A percentile compares a stretch with the other conserved stretches of the same genome.
phyloP scores from a whole-genome alignment of 768 basidiomycete species.

The Termitomyces sp. region DNA sequence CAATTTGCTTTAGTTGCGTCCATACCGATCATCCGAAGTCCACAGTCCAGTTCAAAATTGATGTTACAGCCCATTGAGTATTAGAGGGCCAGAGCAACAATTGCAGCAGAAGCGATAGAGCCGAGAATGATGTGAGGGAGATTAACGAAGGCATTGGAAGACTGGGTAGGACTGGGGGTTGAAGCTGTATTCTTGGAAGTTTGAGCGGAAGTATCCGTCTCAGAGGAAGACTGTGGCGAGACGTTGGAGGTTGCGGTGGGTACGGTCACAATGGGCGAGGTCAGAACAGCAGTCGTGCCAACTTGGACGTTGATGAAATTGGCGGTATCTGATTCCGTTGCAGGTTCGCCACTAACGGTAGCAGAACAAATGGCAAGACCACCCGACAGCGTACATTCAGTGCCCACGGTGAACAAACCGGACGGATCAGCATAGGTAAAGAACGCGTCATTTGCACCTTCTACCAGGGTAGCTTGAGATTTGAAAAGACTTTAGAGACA shows the following conservation, averaged over 20 bases:
- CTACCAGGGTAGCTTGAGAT: slow-evolving; percentile 21
- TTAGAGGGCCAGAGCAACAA: not conserved
- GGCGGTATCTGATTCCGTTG: slow-evolving; percentile 15
- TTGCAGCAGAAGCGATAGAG: slow-evolving; percentile 3
- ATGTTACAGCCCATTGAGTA: not conserved
- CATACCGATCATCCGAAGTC: not conserved
- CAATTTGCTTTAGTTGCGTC: not conserved
- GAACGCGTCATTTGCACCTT: slow-evolving; percentile 18
- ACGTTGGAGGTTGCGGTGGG: not conserved
- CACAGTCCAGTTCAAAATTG: not conserved
- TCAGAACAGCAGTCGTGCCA: slow-evolving; percentile 12
- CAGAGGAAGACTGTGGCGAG: slow-evolving; percentile 7
- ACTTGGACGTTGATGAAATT: slow-evolving; percentile 12
- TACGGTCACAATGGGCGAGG: not conserved
- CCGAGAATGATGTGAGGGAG: slow-evolving; percentile 9
- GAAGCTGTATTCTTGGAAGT: slow-evolving; percentile 14
- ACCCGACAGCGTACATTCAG: slow-evolving; percentile 14
- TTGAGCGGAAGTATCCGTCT: slow-evolving; percentile 3
- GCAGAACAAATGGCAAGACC: slow-evolving; percentile 19
- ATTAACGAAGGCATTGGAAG: slow-evolving; percentile 1
- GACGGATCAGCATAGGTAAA: slow-evolving; percentile 15
- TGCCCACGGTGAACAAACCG: slow-evolving; percentile 13
- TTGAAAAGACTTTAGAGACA: not conserved
- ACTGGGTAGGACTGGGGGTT: slow-evolving; percentile 13
- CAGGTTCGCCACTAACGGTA: slow-evolving; percentile 9